Base-by-base conservation (phyloP, 352 stramenopile genomes). In the Stramenopiles sp. region DNA sequence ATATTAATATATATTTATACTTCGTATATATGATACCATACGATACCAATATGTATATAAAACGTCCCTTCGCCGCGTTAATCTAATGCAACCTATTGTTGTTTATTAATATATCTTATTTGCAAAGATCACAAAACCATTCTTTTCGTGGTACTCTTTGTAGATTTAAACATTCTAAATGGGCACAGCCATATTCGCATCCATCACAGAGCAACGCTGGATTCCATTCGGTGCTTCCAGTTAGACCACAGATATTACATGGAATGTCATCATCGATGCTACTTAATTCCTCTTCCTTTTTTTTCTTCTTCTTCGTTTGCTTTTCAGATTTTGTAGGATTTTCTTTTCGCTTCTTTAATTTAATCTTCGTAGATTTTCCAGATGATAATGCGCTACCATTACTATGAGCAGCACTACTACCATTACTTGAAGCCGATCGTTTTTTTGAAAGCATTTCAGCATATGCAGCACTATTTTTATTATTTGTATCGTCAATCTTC, bases 201-300 rank as follows among this genome's bases (percentile, higher is more conserved):
- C 30, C 31, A 33, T 76, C 65, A 33, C 65, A 76, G 7, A 76
- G 31, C 7, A 76, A 33, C 13, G 65, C 65, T 76, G 65, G 65
- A 76, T 76, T 76, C 31, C 30, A 31, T 33, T 31, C 4, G 13
- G 65, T 33, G 13, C 31, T 33, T 13, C 65, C 65, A 13, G 65
- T 76, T 33, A 76, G 13, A 76, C 65, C 65, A 33, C 65, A 76
- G 13, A 76, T 76, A 33, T 76, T 76, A 33, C 65, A 76, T 20
- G 65, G 65, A 13, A 13, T 33, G 65, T 76, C 65, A 7, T 13
- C 65, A 53, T 53, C 38, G 38, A 53, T 53, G 38, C 38, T 13
- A 4, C 13, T 53, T 53, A 13, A 13, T 13, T 13, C 4, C 38
- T 53, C 13, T 13, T 53, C 4, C 38, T 53, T 53, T 13, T 13